Evolutionary conservation across 2,329 filamentous ascomycete genomes (phyloP).

Genomic region (Clathrospora elynae): DNA sequence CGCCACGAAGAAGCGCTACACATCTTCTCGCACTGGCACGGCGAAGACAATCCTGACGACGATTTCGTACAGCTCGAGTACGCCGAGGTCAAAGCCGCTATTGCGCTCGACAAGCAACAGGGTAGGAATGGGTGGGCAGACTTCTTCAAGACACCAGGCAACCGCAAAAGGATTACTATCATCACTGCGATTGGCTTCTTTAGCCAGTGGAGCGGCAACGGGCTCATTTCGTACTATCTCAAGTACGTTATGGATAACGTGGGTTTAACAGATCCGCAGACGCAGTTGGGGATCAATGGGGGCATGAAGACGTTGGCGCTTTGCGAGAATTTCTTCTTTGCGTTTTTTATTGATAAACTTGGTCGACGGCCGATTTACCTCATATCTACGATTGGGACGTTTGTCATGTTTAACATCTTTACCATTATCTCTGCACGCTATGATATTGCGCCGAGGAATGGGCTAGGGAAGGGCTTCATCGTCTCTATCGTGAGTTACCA

Average conservation of each 20-base stretch:
- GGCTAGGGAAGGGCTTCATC: conserved; percentile 11
- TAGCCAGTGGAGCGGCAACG: conserved; percentile 50
- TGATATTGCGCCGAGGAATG: conserved; percentile 6
- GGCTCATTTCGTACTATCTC: conserved; percentile 48
- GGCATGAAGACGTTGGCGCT: conserved; percentile 50
- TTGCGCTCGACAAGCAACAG: conserved; percentile 28
- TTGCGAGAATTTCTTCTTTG: conserved; percentile 38
- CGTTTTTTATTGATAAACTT: conserved; percentile 46
- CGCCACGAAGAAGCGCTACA: conserved; percentile 59
- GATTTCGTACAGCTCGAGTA: conserved; percentile 22
- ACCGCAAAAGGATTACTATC: conserved; percentile 50
- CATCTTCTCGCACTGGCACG: conserved; percentile 61
- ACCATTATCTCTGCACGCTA: conserved; percentile 43
- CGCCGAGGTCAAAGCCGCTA: conserved; percentile 18
- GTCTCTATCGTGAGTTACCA: conserved; percentile 8
- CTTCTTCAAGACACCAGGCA: conserved; percentile 41
- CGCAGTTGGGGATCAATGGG: conserved; percentile 48
- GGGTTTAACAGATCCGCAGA: conserved; percentile 43
- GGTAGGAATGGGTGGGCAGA: conserved; percentile 13
- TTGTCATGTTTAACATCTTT: conserved; percentile 50
- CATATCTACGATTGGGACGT: conserved; percentile 50
- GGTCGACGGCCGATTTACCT: conserved; percentile 54
- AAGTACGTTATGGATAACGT: conserved; percentile 46
- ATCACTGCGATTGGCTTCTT: conserved; percentile 46
- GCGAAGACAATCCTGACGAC: conserved; percentile 47